Percentiles rank a stretch among this genome's conserved stretches.
Conservation (phyloP, 2,329 filamentous ascomycete species). For the Pestalotiopsis sp. region DNA sequence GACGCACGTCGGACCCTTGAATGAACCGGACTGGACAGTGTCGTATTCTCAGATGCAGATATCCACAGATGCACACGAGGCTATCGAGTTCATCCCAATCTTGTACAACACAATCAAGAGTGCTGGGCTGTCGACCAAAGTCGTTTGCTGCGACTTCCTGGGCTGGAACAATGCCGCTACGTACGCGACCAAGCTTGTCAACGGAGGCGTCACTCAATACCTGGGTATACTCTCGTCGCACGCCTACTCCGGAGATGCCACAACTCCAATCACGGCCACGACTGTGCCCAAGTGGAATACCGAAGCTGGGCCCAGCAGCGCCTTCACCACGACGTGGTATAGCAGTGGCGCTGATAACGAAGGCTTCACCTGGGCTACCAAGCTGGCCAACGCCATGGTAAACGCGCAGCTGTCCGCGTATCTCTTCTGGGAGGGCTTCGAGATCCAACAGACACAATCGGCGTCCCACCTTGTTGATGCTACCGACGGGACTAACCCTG, state of each 20-base stretch:
- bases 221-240: slow-evolving; percentile 20
- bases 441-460: slow-evolving; percentile 29
- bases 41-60: slow-evolving; percentile 41
- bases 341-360: slow-evolving; percentile 43
- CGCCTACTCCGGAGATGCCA: slow-evolving; percentile 27
- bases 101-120: slow-evolving; percentile 42
- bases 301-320: slow-evolving; percentile 42
- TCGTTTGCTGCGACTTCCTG: slow-evolving; percentile 47
- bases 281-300: slow-evolving; percentile 48
- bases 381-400: slow-evolving; percentile 45
- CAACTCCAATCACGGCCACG: slow-evolving; percentile 25
- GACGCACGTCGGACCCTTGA: slow-evolving; percentile 50
- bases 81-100: slow-evolving; percentile 32
- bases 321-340: slow-evolving; percentile 43
- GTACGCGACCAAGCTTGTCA: slow-evolving; percentile 17
- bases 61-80: slow-evolving; percentile 30
- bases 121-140: slow-evolving; percentile 39
- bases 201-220: slow-evolving; percentile 17
- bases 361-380: slow-evolving; percentile 33
- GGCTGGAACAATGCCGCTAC: slow-evolving; percentile 18
- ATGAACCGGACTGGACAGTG: slow-evolving; percentile 41
- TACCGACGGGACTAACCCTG: slow-evolving; percentile 24
- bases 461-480: slow-evolving; percentile 30
- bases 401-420: slow-evolving; percentile 49
- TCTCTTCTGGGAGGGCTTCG: slow-evolving; percentile 50